Evolutionary conservation across 495 filamentous ascomycete species (phyloP), one percentile per base, ranked within the genome.

Genomic region (Xylaria cubensis): DNA sequence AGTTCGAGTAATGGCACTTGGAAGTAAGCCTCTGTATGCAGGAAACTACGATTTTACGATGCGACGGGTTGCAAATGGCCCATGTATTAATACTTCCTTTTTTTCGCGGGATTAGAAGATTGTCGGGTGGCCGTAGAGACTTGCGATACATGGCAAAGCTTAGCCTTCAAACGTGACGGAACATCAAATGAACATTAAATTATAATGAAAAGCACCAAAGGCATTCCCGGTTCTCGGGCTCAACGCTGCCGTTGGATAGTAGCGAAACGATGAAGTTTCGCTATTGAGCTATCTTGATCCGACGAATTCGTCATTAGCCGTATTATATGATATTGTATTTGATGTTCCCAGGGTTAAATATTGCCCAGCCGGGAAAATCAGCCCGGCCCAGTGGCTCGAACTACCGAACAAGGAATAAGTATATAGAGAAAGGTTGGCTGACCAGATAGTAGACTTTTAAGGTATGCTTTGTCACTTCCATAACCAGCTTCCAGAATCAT

Each of bases 281-380:
- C n/a, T 39, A 12, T 12, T 6, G 7, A 61, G 39, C 21, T 42
- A 24, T n/a, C 39, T 29, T 44, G 39, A 26, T 29, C 61, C n/a
- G 21, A 59, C 21, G 4, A 9, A 63, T 13, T 63, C 36, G 59
- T 13, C 42, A 64, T 64, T 64, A 64, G 61, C 61, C 61, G 64
- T n/a, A 21, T 32, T 41, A 65, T 65, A 65, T 48, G 48, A 39
- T 32, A 34, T 34, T 53, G 44, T 41, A 55, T 24, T 41, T n/a
- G 32, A 41, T 39, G 12, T 32, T 41, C 6, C 62, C 62, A 10
- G 24, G 42, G n/a, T 48, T 15, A 1, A 64, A 64, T 44, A 39
- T 12, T 39, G 44, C 64, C 46, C 32, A 55, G 64, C 48, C 65
- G 48, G 65, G 21, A 56, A 56, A 56, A 41, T 19, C 36, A n/a